Evolutionary conservation across 805 yeast species (phyloP).

Genomic region (Cyberlindnera euphorbiiphila): DNA sequence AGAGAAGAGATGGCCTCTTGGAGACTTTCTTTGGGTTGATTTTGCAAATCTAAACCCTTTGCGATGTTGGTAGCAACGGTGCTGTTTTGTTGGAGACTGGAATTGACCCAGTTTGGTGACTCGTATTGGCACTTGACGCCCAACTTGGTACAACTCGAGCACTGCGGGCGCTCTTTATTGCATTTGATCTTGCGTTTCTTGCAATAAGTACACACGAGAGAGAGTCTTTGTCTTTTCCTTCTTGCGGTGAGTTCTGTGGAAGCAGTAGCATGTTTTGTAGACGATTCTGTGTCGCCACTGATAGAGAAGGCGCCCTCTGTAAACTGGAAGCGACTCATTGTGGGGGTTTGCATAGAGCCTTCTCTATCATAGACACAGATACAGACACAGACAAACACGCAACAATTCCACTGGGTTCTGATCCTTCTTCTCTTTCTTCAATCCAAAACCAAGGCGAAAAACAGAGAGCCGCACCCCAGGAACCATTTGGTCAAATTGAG

Average conservation of each 20-base stretch:
- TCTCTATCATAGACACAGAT: too few species aligned
- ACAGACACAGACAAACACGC: too few species aligned
- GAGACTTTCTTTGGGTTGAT: slow-evolving; percentile 7
- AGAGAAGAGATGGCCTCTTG: not conserved
- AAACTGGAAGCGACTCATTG: not conserved
- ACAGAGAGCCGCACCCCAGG: too few species aligned
- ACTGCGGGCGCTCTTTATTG: slow-evolving; percentile 16
- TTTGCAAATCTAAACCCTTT: not conserved
- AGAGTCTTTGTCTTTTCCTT: slow-evolving; percentile 29
- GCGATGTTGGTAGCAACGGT: slow-evolving; percentile 3
- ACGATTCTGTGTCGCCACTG: not conserved
- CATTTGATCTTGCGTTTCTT: slow-evolving; percentile 30
- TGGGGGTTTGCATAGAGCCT: not conserved
- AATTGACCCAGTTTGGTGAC: slow-evolving; percentile 9
- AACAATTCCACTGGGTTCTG: too few species aligned
- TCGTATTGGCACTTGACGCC: slow-evolving; percentile 18
- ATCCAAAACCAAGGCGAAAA: too few species aligned
- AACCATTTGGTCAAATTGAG: too few species aligned
- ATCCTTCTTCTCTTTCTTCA: too few species aligned
- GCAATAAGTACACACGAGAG: slow-evolving; percentile 33
- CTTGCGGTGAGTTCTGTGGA: not conserved
- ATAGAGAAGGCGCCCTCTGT: slow-evolving; percentile 3
- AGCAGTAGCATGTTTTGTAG: too few species aligned
- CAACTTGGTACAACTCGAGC: slow-evolving; percentile 27
- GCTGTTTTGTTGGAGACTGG: not conserved